Evolutionary conservation across 1,139 yeast species (phyloP), one percentile per base, ranked within the genome.

Genomic region (Torulaspora globosa): DNA sequence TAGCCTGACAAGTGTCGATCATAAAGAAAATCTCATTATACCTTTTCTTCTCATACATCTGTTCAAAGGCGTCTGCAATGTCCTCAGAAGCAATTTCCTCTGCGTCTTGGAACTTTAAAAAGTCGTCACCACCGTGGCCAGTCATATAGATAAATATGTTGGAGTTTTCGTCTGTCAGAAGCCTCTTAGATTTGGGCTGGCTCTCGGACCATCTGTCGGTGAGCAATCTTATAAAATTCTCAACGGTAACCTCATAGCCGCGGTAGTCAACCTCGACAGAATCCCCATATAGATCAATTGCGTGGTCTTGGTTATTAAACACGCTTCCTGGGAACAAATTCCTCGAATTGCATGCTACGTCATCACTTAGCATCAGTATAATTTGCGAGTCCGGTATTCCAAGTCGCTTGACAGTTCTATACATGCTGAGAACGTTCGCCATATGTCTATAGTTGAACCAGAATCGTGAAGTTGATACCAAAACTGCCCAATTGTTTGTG

Each of bases 1-100:
- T 92, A 26, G 98, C 98, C 70, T 92, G 98, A 65, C 99, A 92
- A 0, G 99, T 92, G 66, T 92, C 99, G 54, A 92, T 86, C 97
- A 92, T 92, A 68, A 92, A 92, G 62, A 92, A 80, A 35, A 92
- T 87, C 70, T 94, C 98, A 59, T 90, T 89, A 69, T 92, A 92
- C 46, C 98, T 75, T 59, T 85, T 84, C 77, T 90, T 90, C 63
- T 92, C 96, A 70, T 87, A 80, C 98, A 92, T 92, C 66, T 94
- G 97, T 42, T 80, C 95, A 70, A 92, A 88, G 1, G 98, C 97
- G 68, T 92, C 96, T 0, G 98, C 98, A 54, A 92, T 78, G 67
- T 92, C 99, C 69, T 87, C 84, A 11, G 96, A 84, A 1, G 96
- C 90, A 48, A 92, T 89, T 64, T 92, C 98, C 66, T 94, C 98